These are phyloP conservation scores for Dissophora ornata DNA, from an alignment of 192 early-diverging fungal genomes.

Conservation along the genomic window DNA sequence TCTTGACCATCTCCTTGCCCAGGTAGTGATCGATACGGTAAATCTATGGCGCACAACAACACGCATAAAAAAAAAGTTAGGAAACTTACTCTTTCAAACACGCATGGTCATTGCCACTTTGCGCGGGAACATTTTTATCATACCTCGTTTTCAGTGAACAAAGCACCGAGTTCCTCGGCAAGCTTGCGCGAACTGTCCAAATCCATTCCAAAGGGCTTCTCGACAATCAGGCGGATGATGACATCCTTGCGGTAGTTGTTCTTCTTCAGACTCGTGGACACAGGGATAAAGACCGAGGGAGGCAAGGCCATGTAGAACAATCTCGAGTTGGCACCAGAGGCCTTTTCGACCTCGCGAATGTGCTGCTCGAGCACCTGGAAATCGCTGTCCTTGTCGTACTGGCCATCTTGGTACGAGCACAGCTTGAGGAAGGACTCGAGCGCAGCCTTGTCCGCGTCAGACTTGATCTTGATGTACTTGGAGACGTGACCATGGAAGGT, in stretches of 20 bases:
- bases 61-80: no score
- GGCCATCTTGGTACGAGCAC: slow-evolving; percentile 84
- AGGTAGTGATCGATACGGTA: slow-evolving; percentile 99
- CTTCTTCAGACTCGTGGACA: slow-evolving; percentile 77
- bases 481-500: slow-evolving; percentile 82
- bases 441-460: slow-evolving; percentile 65
- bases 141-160: slow-evolving; percentile 92
- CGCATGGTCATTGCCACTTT: no score
- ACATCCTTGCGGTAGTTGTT: slow-evolving; percentile 74
- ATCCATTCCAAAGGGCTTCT: slow-evolving; percentile 98
- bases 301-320: slow-evolving; percentile 98
- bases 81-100: no score
- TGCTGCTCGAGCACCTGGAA: slow-evolving; percentile 75
- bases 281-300: slow-evolving; percentile 93
- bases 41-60: no score
- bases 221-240: slow-evolving; percentile 90
- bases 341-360: slow-evolving; percentile 70
- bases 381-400: slow-evolving; percentile 82
- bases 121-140: neutral
- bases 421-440: slow-evolving; percentile 73
- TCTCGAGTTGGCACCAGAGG: slow-evolving; percentile 67
- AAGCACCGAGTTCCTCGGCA: slow-evolving; percentile 71
- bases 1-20: slow-evolving; percentile 99
- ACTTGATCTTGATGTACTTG: slow-evolving; percentile 73
- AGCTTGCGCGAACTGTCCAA: slow-evolving; percentile 84